phyloP scores from a whole-genome alignment of 2,329 filamentous ascomycete genomes.

The Claviceps cyperi region DNA sequence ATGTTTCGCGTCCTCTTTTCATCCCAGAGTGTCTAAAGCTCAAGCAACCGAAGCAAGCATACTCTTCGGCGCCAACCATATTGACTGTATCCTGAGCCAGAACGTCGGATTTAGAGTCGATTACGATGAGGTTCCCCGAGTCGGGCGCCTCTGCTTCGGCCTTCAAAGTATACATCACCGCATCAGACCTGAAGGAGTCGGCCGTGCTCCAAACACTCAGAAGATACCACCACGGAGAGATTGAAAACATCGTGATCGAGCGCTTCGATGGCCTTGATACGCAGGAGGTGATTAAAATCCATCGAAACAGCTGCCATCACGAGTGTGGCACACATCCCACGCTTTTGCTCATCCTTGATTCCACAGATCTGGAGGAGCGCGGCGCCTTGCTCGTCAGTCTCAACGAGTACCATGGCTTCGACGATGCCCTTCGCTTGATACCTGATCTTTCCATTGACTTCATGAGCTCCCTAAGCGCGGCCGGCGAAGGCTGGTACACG shows the following conservation, averaged over 20 bases:
- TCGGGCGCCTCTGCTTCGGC: not conserved
- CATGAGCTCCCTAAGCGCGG: constrained; percentile 1
- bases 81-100: not conserved
- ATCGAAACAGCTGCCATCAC: not conserved
- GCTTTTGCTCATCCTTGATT: constrained; percentile 3
- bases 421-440: constrained; percentile 1
- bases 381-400: constrained; percentile 3
- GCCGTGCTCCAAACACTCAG: not conserved
- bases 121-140: not conserved
- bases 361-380: not conserved
- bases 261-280: not conserved
- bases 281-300: not conserved
- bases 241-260: not conserved
- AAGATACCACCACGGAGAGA: not conserved
- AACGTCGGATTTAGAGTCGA: not conserved
- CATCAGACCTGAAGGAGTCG: not conserved
- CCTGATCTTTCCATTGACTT: not conserved
- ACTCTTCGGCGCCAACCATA: no score
- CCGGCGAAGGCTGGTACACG: constrained; percentile 3
- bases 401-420: constrained; percentile 4
- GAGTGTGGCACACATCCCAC: not conserved
- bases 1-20: not conserved
- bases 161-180: constrained; percentile 1
- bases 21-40: not conserved
- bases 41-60: not conserved